Evolutionary conservation across 495 filamentous ascomycete genomes (phyloP).

Genomic region (Haplographium delicatum): DNA sequence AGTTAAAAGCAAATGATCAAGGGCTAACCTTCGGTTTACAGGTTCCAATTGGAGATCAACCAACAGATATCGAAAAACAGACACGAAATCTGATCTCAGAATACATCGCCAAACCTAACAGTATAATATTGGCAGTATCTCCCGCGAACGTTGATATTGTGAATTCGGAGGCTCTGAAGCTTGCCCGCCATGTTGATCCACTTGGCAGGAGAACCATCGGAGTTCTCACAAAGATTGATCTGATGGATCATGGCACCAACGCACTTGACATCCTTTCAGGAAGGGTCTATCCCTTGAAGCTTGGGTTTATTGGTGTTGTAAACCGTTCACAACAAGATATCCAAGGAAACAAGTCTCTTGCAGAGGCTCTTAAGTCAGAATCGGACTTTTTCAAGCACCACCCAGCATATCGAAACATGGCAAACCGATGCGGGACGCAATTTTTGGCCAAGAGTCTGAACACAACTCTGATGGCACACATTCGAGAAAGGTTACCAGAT

Average conservation of each 20-base stretch:
- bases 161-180: conserved; percentile 96
- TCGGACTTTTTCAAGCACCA: conserved; percentile 95
- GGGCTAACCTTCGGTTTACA: conserved; percentile 25
- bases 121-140: conserved; percentile 93
- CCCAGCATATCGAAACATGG: conserved; percentile 95
- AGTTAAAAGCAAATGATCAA: neutral
- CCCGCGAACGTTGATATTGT: conserved; percentile 98
- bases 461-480: conserved; percentile 90
- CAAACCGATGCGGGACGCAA: conserved; percentile 88
- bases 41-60: conserved; percentile 97
- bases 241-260: conserved; percentile 99
- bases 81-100: conserved; percentile 94
- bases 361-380: conserved; percentile 86
- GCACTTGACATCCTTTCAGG: conserved; percentile 95
- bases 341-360: conserved; percentile 84
- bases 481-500: conserved; percentile 90
- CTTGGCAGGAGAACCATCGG: conserved; percentile 94
- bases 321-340: conserved; percentile 99
- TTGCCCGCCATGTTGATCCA: conserved; percentile 93
- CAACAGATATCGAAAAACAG: conserved; percentile 97
- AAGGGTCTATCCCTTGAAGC: conserved; percentile 91
- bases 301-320: conserved; percentile 97
- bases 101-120: conserved; percentile 99
- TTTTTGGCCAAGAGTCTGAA: conserved; percentile 95
- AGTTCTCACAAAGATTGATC: conserved; percentile 92